Evolutionary conservation across 441 rosid species (phyloP).

Genomic region (Syzygium malaccense): DNA sequence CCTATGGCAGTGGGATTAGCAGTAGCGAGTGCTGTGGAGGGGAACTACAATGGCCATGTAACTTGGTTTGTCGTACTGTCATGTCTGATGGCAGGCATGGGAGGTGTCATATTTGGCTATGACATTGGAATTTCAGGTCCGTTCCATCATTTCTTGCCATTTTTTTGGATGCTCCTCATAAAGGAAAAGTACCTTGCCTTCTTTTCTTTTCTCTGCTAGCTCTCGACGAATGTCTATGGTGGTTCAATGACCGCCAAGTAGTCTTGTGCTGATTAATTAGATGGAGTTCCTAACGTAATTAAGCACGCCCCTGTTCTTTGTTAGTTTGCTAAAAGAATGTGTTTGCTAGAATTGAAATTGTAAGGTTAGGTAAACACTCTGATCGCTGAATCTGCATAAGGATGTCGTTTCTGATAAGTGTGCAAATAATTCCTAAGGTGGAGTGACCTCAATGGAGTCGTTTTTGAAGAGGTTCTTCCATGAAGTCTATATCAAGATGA

Average conservation of each 20-base stretch:
- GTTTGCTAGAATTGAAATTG: not conserved
- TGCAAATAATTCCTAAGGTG: not conserved
- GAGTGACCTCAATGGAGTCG: conserved; percentile 12
- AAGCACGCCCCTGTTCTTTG: not conserved
- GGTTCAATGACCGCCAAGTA: not conserved
- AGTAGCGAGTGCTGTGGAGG: not conserved
- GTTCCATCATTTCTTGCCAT: not conserved
- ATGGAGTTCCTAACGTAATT: not conserved
- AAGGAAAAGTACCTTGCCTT: not conserved
- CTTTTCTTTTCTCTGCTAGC: not conserved
- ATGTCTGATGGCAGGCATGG: conserved; percentile 8
- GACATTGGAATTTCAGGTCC: conserved; percentile 11
- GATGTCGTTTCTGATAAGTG: not conserved
- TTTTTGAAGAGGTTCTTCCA: conserved; percentile 5
- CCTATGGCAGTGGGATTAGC: conserved; percentile 5
- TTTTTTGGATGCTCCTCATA: not conserved
- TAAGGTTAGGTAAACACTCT: not conserved
- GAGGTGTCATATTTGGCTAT: conserved; percentile 7
- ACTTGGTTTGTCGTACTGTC: conserved; percentile 3
- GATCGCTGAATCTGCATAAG: not conserved
- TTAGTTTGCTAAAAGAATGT: not conserved
- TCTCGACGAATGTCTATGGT: not conserved
- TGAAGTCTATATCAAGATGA: conserved; percentile 4
- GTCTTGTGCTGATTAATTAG: not conserved
- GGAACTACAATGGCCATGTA: not conserved